Base-by-base conservation (phyloP, 202 grass and related monocot genomes). In the Zoysia matrella region DNA sequence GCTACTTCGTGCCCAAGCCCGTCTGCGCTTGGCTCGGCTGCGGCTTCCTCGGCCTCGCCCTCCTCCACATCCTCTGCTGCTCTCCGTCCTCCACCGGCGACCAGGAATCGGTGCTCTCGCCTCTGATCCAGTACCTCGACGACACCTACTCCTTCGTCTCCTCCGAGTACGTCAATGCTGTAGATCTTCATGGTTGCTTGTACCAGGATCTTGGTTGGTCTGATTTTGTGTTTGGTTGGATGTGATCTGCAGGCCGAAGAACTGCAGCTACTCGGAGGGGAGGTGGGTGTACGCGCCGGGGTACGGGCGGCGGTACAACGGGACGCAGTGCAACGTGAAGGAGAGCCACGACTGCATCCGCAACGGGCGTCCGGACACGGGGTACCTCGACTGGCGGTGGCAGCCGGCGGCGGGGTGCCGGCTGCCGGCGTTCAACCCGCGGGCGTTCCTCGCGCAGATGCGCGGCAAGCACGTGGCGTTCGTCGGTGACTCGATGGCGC, bases 401-500 rank as follows among this genome's bases (percentile, higher is more conserved):
- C 79, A 93, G 86, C 91, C 91, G 7, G 18, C 62, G 14, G 57
- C 51, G 51, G 60, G 15, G 11, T 90, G 91, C 84, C 11, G 3
- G 3, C 73, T 90, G 2, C 84, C 88, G 69, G 83, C 13, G 11
- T 85, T 88, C 53, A 78, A 90, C 72, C 61, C 77, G 0, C 9
- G 44, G 10, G 62, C 39, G 53, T 93, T 93, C 78, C 83, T 93
- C 13, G 5, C 51, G 3, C 62, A 69, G 44, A 52, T 30, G 52
- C 80, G 73, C 67, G 77, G 73, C 52, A 84, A 78, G 73, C 82
- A 85, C 51, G 51, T 83, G 6, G 87, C 83, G 41, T 89, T 89
- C 72, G 47, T 92, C 52, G 90, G 90, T 47, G 90, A 92, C 78
- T 92, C 90, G 8, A 87, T 92, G 83, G 72, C 79, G 6, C 78